A percentile compares a stretch with the other conserved stretches of the same genome.
These are phyloP conservation scores for grape (Vitis vinifera) DNA, from an alignment of 164 flowering plant genomes.

Conservation along the genomic window ASM3070453v1 NC_081806.1:1636501-1637000, in stretches of 20 bases:
- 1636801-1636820: constrained; percentile 25
- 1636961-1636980: neutral
- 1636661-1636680: constrained; percentile 10
- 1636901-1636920: neutral
- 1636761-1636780: constrained; percentile 25
- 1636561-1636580: constrained; percentile 41
- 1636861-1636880: constrained; percentile 28
- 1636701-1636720: no score
- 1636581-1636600: constrained; percentile 27
- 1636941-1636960: neutral
- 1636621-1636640: constrained; percentile 20
- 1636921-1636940: no score
- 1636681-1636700: no score
- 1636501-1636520: constrained; percentile 23
- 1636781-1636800: constrained; percentile 17
- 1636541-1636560: constrained; percentile 32
- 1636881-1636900: neutral
- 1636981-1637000: constrained; percentile 5
- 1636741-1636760: neutral
- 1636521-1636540: constrained; percentile 35
- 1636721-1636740: neutral
- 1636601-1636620: constrained; percentile 20
- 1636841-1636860: constrained; percentile 37
- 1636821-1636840: constrained; percentile 18
- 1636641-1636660: constrained; percentile 29